Evolutionary conservation across 805 yeast genomes (phyloP).

Genomic region (Zygoascus ofunaensis): DNA sequence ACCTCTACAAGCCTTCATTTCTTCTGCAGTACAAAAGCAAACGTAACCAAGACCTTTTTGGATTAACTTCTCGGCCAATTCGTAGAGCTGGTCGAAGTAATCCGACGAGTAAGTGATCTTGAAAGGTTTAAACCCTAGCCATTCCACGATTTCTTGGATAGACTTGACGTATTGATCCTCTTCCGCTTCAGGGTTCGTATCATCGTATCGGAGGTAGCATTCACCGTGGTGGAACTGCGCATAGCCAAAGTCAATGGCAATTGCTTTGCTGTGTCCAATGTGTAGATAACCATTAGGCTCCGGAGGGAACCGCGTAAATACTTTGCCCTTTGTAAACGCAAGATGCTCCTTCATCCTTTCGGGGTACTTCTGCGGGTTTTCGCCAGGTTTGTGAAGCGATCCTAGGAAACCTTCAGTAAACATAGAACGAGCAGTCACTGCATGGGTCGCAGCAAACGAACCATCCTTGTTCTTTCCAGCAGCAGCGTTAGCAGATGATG

Average conservation of each 20-base stretch:
- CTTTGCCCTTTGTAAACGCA: constrained; percentile 68
- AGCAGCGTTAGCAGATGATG: constrained; percentile 7
- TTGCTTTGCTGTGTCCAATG: constrained; percentile 97
- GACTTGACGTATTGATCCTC: constrained; percentile 84
- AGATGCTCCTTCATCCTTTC: constrained; percentile 77
- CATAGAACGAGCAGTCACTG: constrained; percentile 52
- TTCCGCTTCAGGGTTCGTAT: constrained; percentile 98
- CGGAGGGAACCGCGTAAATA: constrained; percentile 94
- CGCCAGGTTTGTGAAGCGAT: constrained; percentile 90
- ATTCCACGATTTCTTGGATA: constrained; percentile 71
- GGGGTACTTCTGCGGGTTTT: constrained; percentile 82
- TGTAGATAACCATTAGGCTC: constrained; percentile 97
- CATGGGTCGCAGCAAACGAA: not conserved
- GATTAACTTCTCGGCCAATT: constrained; percentile 77
- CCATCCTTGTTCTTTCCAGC: constrained; percentile 7
- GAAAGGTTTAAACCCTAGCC: constrained; percentile 95
- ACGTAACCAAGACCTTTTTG: constrained; percentile 70
- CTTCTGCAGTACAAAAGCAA: constrained; percentile 87
- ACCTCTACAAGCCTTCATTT: constrained; percentile 86
- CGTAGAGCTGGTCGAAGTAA: constrained; percentile 83
- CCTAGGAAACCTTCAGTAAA: constrained; percentile 94
- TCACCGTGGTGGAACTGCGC: constrained; percentile 80
- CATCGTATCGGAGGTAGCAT: constrained; percentile 91
- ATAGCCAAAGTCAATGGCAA: constrained; percentile 95
- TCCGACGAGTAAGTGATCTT: constrained; percentile 93